Evolutionary conservation across 2,329 filamentous ascomycete species (phyloP), one percentile per base, ranked within the genome.

Genomic region (Aspergillus jensenii): DNA sequence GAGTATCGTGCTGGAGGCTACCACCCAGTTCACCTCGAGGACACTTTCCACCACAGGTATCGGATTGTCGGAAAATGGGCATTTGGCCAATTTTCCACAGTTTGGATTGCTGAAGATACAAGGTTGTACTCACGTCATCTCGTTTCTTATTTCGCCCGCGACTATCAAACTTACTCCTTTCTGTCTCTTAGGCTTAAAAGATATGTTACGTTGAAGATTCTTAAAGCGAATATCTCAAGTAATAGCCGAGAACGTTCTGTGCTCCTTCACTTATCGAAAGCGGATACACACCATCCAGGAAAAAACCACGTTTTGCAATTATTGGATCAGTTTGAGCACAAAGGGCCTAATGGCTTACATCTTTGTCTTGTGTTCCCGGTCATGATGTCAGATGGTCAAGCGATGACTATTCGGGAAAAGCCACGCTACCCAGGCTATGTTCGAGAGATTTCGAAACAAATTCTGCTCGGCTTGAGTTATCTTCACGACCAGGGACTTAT

Each of bases 1-100:
- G 65, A 69, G 37, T 69, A 68, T 61, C 63, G 63, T 44, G 45
- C 19, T 40, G 64, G 68, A 49, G 66, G 63, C 43, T 70, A 68
- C 47, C 64, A 69, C 53, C 66, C 64, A 43, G 63, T 69, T 21
- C 64, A 68, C 51, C 61, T 69, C 12, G 41, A 60, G 7, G 68
- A 69, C 37, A 52, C 52, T 31, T 65, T 67, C 25, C 53, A 67
- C 31, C 11, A 62, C 11, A 62, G 59, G 39, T 68, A 68, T 40
- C 41, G 54, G 44, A 48, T 68, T 43, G 31, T 63, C 46, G 64
- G 56, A 58, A 67, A 66, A 35, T 54, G 61, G 40, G 60, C 57
- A 4, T 64, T 51, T 54, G 65, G 65, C 6, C 59, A 59, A 35
- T 63, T 54, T 51, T 66, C 64, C 4, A 70, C 68, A 19, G 67